Evolutionary conservation across 192 early-diverging fungal species (phyloP).

Genomic region (Diversispora epigaea): DNA sequence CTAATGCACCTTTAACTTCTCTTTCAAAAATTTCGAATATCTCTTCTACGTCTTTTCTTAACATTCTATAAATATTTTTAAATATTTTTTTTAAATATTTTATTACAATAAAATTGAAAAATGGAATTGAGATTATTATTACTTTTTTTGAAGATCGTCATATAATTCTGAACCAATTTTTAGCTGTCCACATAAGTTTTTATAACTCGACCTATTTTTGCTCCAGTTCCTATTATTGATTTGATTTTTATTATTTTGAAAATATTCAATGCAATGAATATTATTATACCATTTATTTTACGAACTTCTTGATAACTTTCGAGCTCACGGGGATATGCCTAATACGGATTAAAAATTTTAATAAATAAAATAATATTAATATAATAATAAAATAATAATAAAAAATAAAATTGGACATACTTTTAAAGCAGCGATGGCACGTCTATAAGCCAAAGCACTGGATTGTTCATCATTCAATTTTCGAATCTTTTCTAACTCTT

Average conservation of each 20-base stretch:
- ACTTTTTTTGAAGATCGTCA: conserved; percentile 36
- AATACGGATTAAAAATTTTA: neutral
- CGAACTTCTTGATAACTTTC: conserved; percentile 32
- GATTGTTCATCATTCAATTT: conserved; percentile 26
- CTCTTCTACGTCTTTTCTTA: conserved; percentile 37
- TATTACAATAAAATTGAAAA: neutral
- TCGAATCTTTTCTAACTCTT: conserved; percentile 32
- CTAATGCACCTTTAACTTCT: conserved; percentile 20
- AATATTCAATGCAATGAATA: conserved; percentile 1
- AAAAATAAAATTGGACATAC: neutral
- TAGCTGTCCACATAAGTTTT: neutral
- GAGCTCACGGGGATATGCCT: conserved; percentile 38
- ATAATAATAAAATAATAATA: too few relatives aligned
- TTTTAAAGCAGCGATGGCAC: conserved; percentile 38
- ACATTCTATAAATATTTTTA: conserved; percentile 29
- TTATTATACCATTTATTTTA: conserved; percentile 27
- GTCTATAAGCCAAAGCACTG: conserved; percentile 35
- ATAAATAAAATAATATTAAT: neutral
- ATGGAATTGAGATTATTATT: neutral
- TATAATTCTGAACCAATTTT: conserved; percentile 33
- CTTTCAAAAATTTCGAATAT: conserved; percentile 36
- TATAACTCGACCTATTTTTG: conserved; percentile 32
- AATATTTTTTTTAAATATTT: neutral
- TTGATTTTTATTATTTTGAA: neutral
- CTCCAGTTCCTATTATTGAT: conserved; percentile 32